phyloP scores from a whole-genome alignment of 306 rosid genomes.

The Pyrus pyrifolia region DNA sequence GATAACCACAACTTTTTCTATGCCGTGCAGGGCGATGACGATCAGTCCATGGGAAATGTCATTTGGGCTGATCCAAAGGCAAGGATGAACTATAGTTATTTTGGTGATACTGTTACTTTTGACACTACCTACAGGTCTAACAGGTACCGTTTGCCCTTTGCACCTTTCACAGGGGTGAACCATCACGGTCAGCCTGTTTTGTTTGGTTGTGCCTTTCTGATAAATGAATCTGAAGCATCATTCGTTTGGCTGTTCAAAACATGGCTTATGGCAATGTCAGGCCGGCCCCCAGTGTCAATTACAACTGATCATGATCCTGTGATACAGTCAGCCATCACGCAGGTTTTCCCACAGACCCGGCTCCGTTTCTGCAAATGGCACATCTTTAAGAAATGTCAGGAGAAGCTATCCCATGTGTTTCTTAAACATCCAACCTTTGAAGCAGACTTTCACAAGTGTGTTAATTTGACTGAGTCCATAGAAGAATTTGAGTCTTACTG shows the following conservation, averaged over 20 bases:
- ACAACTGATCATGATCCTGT: slow-evolving; percentile 90
- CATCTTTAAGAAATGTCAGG: slow-evolving; percentile 93
- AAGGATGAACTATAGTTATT: slow-evolving; percentile 69
- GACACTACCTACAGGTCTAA: slow-evolving; percentile 97
- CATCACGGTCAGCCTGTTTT: slow-evolving; percentile 97
- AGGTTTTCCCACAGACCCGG: slow-evolving; percentile 83
- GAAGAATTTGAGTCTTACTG: slow-evolving; percentile 97
- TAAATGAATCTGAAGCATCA: slow-evolving; percentile 86
- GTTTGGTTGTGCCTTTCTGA: slow-evolving; percentile 91
- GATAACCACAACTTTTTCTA: slow-evolving; percentile 77
- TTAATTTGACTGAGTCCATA: slow-evolving; percentile 81
- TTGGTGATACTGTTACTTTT: slow-evolving; percentile 93
- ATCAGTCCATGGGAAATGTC: slow-evolving; percentile 62
- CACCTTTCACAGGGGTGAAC: slow-evolving; percentile 91
- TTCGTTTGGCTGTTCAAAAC: slow-evolving; percentile 90
- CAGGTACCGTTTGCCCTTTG: slow-evolving; percentile 94
- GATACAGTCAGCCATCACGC: slow-evolving; percentile 64
- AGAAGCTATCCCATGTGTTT: slow-evolving; percentile 85
- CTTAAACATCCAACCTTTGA: slow-evolving; percentile 82
- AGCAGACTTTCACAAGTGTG: slow-evolving; percentile 94
- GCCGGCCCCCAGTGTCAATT: slow-evolving; percentile 75
- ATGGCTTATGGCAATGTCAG: slow-evolving; percentile 92
- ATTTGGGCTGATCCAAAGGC: slow-evolving; percentile 97
- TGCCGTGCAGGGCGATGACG: slow-evolving; percentile 86
- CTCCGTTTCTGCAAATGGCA: slow-evolving; percentile 99